Percentiles rank a stretch among this genome's conserved stretches.
Evolutionary conservation across 1,139 yeast species (phyloP).

Genomic region (Nakaseomyces uthaithaninus): DNA sequence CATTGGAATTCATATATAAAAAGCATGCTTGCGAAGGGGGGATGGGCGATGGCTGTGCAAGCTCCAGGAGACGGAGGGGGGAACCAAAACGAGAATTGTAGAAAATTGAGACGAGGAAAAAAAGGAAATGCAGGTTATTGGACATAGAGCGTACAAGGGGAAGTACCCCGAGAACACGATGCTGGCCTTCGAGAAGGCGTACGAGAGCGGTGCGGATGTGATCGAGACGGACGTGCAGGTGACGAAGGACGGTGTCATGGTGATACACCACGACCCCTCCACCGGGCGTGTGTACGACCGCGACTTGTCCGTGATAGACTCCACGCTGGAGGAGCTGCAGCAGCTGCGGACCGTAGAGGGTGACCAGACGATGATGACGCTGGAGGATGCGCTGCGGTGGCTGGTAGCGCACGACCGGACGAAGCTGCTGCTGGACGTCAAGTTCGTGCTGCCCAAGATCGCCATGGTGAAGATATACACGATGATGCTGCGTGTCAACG

Average conservation of each 20-base stretch:
- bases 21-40: no score
- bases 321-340: slow-evolving; percentile 39
- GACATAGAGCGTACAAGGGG: slow-evolving; percentile 35
- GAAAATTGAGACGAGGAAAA: neutral
- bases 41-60: no score
- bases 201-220: slow-evolving; percentile 56
- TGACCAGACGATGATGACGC: slow-evolving; percentile 50
- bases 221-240: slow-evolving; percentile 85
- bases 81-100: neutral
- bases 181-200: slow-evolving; percentile 63
- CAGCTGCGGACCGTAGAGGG: slow-evolving; percentile 46
- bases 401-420: slow-evolving; percentile 37
- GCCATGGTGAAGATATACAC: slow-evolving; percentile 47
- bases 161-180: slow-evolving; percentile 74
- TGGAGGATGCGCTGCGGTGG: slow-evolving; percentile 55
- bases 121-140: slow-evolving; percentile 35
- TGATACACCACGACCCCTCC: slow-evolving; percentile 54
- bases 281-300: slow-evolving; percentile 35
- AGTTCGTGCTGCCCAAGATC: slow-evolving; percentile 56
- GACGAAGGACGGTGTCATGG: slow-evolving; percentile 61
- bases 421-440: slow-evolving; percentile 73
- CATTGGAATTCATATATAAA: no score
- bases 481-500: slow-evolving; percentile 41
- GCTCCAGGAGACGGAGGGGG: no score
- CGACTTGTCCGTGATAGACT: slow-evolving; percentile 34